Conservation (phyloP, 495 filamentous ascomycete species). For the Apiosordaria backusii region DNA sequence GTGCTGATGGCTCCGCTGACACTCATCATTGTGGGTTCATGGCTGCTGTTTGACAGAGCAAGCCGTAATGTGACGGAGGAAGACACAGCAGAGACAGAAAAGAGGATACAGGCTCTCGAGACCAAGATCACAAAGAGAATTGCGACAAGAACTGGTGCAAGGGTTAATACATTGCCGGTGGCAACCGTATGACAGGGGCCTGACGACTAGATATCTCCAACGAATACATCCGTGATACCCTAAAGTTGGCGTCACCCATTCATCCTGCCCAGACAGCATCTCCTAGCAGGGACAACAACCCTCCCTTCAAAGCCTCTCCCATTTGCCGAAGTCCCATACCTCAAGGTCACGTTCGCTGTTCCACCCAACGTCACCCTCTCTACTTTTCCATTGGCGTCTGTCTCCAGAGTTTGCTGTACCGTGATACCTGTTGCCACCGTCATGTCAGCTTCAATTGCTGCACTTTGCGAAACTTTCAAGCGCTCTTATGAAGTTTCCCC, state of each 20-base stretch:
- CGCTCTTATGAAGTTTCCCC: neutral
- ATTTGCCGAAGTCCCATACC: neutral
- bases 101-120: neutral
- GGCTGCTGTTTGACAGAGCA: neutral
- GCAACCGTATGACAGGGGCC: too few species aligned
- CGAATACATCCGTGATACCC: neutral
- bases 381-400: neutral
- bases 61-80: neutral
- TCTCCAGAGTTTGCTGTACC: neutral
- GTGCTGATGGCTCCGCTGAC: neutral
- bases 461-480: too few species aligned
- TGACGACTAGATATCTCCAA: neutral
- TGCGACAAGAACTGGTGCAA: neutral
- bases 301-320: neutral
- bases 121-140: neutral
- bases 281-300: neutral
- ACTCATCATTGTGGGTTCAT: neutral
- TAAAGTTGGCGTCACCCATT: neutral
- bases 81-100: neutral
- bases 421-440: neutral
- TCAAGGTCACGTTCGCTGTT: neutral
- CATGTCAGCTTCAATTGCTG: neutral
- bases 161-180: neutral
- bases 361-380: slow-evolving; percentile 1
- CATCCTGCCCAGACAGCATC: neutral